Percentiles rank a stretch among this genome's conserved stretches.
Evolutionary conservation across 306 rosid genomes (phyloP).

Genomic region (Sphenostylis stenocarpa): DNA sequence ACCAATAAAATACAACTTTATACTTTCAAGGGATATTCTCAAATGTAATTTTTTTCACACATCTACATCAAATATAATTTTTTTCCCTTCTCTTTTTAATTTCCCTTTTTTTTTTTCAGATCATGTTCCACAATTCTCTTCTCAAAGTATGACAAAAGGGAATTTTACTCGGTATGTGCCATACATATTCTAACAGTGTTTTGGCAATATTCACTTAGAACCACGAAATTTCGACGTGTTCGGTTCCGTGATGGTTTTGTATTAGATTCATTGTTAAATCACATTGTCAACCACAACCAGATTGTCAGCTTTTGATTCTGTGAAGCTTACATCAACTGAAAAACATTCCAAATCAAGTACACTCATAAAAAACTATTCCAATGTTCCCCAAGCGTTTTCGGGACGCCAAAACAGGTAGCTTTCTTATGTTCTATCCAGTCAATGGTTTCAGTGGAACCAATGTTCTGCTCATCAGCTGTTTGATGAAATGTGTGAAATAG

Average conservation of each 20-base stretch:
- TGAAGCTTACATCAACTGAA: neutral
- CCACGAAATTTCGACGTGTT: neutral
- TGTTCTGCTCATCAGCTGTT: conserved; percentile 28
- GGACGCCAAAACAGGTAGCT: conserved; percentile 41
- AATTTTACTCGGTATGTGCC: neutral
- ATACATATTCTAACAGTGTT: neutral
- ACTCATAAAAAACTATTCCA: neutral
- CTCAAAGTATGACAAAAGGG: neutral
- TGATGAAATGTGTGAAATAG: conserved; percentile 32
- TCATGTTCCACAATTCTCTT: neutral
- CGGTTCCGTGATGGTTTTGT: neutral
- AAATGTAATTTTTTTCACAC: no score
- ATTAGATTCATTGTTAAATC: neutral
- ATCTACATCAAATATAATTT: no score
- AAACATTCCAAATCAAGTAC: neutral
- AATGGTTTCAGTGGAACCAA: neutral
- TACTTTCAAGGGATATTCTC: no score
- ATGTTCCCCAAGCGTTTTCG: conserved; percentile 39
- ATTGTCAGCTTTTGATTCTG: neutral
- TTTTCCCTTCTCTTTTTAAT: neutral
- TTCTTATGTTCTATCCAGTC: neutral
- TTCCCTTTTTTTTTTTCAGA: neutral
- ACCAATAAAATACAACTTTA: no score
- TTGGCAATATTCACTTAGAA: neutral
- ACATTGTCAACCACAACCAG: neutral